Base-by-base conservation (phyloP, 2,329 filamentous ascomycete species). In the Phialemoniopsis sp. region DNA sequence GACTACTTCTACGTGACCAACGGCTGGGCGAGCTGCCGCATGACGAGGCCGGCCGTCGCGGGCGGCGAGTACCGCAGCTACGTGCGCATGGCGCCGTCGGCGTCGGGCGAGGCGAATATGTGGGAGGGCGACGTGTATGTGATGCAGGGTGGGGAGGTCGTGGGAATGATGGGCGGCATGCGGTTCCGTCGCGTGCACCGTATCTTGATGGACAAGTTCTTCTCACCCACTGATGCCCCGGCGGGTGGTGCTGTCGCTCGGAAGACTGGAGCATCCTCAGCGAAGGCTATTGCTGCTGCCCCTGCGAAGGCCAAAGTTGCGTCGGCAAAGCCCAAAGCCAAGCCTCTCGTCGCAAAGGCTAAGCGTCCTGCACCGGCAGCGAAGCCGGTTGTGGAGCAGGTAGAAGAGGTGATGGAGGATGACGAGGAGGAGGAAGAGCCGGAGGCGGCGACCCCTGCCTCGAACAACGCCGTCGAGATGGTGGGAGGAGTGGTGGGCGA, bases 141-240 rank as follows among this genome's bases (percentile, higher is more conserved):
- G 12, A 46, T 66, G 12, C 56, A 62, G 35, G 56, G 52, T 8
- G 48, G 44, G n/a, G 43, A 41, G 2, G 56, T 66, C 14, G 45
- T 66, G 10, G 63, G 55, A 26, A 33, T 63, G 16, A 47, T 59
- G 9, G 46, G 48, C 3, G 56, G 44, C 9, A 55, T 66, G 38
- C 54, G 55, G 42, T 70, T 71, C 52, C 56, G 60, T 13, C 50
- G 52, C 8, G 58, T 56, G 33, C 63, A 60, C 6, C 50, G 62
- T 13, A 43, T 62, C 10, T 45, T 69, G 29, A 52, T 69, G 4
- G 54, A 52, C 31, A 56, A 55, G 2, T 67, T 70, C 52, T 67
- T 69, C 51, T 62, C 59, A 8, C 43, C 57, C 3, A 51, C 56
- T 2, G 59, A 62, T 29, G n/a, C n/a, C n/a, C n/a, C n/a, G n/a